These are phyloP conservation scores for Pythium scleroteichum DNA, from an alignment of 352 stramenopile genomes.

Conservation along the genomic window DNA sequence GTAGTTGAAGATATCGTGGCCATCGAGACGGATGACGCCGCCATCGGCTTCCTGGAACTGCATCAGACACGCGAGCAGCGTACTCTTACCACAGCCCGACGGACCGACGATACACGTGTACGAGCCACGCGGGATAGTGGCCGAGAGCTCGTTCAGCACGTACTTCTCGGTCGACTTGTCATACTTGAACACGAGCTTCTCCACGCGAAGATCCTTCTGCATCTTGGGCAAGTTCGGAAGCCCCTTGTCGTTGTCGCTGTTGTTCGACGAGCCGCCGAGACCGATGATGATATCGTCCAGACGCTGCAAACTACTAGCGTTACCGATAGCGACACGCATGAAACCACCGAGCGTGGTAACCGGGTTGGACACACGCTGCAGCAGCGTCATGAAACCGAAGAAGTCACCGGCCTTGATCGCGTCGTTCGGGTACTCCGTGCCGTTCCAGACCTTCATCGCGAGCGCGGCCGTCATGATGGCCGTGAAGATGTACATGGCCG, in stretches of 20 bases:
- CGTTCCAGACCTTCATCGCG: slow-evolving; percentile 83
- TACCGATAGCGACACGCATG: slow-evolving; percentile 89
- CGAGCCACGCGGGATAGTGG: slow-evolving; percentile 70
- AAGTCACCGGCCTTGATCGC: slow-evolving; percentile 77
- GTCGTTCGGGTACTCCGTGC: slow-evolving; percentile 25
- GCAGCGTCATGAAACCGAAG: slow-evolving; percentile 80
- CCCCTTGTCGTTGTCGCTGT: slow-evolving; percentile 49
- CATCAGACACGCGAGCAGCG: slow-evolving; percentile 84
- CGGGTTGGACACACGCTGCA: slow-evolving; percentile 78
- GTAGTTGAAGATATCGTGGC: slow-evolving; percentile 85
- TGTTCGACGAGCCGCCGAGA: slow-evolving; percentile 36
- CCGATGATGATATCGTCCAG: slow-evolving; percentile 85
- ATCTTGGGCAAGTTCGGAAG: slow-evolving; percentile 80
- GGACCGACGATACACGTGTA: slow-evolving; percentile 87
- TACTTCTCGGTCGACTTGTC: slow-evolving; percentile 84
- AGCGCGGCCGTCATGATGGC: slow-evolving; percentile 85
- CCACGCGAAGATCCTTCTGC: slow-evolving; percentile 72
- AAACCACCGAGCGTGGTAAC: slow-evolving; percentile 85
- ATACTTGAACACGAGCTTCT: slow-evolving; percentile 88
- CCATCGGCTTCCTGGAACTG: slow-evolving; percentile 86
- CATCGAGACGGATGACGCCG: slow-evolving; percentile 78
- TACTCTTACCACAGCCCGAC: slow-evolving; percentile 88
- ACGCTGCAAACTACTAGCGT: slow-evolving; percentile 84
- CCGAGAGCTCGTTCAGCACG: slow-evolving; percentile 73
- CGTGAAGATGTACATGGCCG: slow-evolving; percentile 89